Base-by-base conservation (phyloP, 257 asterid genomes). In the Avicennia marina region DNA sequence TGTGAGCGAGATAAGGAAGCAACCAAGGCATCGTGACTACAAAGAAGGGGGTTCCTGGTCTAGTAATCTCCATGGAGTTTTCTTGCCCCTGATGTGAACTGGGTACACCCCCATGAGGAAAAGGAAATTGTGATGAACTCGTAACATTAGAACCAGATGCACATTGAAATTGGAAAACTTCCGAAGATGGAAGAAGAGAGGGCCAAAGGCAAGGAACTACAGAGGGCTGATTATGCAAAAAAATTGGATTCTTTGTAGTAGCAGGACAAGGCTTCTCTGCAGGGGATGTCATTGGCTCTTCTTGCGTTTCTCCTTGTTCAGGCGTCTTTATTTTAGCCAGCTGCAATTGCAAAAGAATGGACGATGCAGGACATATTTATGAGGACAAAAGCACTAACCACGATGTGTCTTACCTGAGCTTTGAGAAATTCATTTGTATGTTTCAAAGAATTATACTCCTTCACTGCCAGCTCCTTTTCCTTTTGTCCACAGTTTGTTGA, bases 11-110 rank as follows among this genome's bases (percentile, higher is more conserved):
- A 21, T 58, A 52, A 0, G 86, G 87, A 19, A 78, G 71, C 65
- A 81, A 58, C 76, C 82, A 85, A 49, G 94, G 84, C 12, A 79
- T 59, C 2, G 90, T 91, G 55, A 72, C 51, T 41, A 87, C 57
- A 42, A 66, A 63, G 0, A 74, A 4, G 21, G 89, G 76, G 40
- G 76, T 34, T 38, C 74, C 81, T 1, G 71, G 68, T 22, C 31
- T 31, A 1, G 63, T 43, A 26, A 56, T n/a, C 34, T 27, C 33
- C 11, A 4, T 48, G 18, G 78, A n/a, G 65, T 49, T 54, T 41
- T 78, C 76, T 50, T 75, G 77, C 32, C 53, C 78, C 56, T 31
- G 67, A 36, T 48, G 42, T 11, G 67, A 15, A 66, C 43, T 27
- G 0, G 58, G 50, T 11, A 44, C 25, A 54, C 61, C 62, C 34